phyloP scores from a whole-genome alignment of 2,329 filamentous ascomycete species.

The Waltergamsia citrina region DNA sequence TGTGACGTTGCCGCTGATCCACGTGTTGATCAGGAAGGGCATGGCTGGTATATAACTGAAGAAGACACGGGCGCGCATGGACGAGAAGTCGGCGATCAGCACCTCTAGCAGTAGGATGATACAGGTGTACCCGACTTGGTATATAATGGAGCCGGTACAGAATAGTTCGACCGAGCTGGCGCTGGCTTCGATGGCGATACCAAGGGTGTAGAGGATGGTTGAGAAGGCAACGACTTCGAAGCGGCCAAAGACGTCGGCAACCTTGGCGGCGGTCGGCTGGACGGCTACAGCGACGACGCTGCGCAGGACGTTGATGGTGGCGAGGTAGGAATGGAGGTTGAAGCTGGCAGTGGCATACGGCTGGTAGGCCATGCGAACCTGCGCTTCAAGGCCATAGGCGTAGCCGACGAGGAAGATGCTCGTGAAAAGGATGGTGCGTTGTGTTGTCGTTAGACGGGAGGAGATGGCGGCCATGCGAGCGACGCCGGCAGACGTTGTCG shows the following conservation, averaged over 20 bases:
- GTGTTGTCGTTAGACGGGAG: conserved; percentile 29
- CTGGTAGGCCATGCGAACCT: conserved; percentile 41
- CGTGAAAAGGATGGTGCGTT: conserved; percentile 42
- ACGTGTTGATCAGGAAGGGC: conserved; percentile 53
- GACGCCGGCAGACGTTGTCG: conserved; percentile 27
- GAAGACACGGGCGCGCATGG: conserved; percentile 47
- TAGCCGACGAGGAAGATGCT: conserved; percentile 51
- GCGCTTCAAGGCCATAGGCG: conserved; percentile 47
- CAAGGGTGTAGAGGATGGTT: conserved; percentile 44
- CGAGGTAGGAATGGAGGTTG: conserved; percentile 41
- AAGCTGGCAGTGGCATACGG: conserved; percentile 44
- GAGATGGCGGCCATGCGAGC: conserved; percentile 40
- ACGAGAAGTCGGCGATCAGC: conserved; percentile 51
- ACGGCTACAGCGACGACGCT: conserved; percentile 50
- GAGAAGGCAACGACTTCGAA: conserved; percentile 47
- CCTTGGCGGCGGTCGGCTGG: conserved; percentile 48
- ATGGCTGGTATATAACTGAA: conserved; percentile 53
- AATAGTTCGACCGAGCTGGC: conserved; percentile 38
- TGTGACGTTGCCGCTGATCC: conserved; percentile 51
- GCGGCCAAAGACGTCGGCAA: conserved; percentile 54
- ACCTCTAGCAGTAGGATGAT: conserved; percentile 51
- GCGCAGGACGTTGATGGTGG: conserved; percentile 49
- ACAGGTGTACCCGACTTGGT: conserved; percentile 49
- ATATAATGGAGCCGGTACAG: conserved; percentile 42
- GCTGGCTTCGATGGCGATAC: conserved; percentile 44